Evolutionary conservation across 331 rosid genomes (phyloP).

Genomic region (Quercus phellos): DNA sequence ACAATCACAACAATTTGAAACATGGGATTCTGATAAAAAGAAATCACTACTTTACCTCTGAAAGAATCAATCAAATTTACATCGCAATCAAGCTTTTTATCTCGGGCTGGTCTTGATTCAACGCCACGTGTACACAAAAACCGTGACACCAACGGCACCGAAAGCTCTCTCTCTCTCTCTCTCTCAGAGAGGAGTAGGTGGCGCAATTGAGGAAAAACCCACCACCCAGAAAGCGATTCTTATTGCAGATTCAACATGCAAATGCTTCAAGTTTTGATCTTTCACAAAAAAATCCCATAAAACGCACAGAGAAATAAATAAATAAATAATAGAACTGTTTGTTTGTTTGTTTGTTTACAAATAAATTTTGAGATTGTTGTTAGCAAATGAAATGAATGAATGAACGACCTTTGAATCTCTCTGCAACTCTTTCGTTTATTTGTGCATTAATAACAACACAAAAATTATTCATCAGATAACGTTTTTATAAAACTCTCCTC

Average conservation of each 20-base stretch:
- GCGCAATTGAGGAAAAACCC: neutral
- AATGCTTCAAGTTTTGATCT: constrained; percentile 28
- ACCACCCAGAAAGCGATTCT: constrained; percentile 38
- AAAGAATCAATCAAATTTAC: constrained; percentile 3
- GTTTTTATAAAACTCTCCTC: neutral
- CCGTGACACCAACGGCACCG: constrained; percentile 23
- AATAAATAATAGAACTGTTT: neutral
- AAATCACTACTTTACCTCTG: constrained; percentile 10
- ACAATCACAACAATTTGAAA: constrained; percentile 18
- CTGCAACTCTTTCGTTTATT: neutral
- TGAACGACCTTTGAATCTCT: neutral
- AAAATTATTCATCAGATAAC: neutral
- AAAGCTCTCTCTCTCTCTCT: constrained; percentile 28
- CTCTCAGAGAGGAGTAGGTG: constrained; percentile 14
- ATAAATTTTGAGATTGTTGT: neutral
- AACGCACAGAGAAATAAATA: neutral
- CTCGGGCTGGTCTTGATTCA: no score
- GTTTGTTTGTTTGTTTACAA: no score
- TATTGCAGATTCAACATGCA: constrained; percentile 17
- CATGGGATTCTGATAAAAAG: constrained; percentile 29
- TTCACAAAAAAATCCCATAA: neutral
- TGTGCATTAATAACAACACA: neutral
- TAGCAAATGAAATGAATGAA: neutral
- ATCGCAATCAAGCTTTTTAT: constrained; percentile 16
- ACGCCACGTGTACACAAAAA: constrained; percentile 35